Conservation (phyloP, 306 rosid genomes). For the Neltuma alba region DNA sequence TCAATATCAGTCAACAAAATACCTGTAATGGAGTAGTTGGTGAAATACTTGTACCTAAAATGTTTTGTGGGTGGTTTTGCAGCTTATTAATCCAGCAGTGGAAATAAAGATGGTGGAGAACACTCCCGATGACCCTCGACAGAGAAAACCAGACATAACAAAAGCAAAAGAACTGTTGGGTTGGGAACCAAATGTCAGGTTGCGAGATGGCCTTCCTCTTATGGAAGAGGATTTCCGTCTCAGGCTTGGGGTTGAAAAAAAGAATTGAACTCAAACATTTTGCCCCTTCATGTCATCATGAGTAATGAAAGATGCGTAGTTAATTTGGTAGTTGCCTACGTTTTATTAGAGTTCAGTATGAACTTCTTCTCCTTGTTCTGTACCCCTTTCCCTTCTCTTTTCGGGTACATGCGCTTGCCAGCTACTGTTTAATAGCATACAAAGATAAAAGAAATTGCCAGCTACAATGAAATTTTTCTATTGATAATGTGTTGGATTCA, state of each 20-base stretch:
- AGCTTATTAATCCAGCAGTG: slow-evolving; percentile 74
- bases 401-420: not conserved
- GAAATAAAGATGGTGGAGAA: slow-evolving; percentile 82
- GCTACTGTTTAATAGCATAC: not conserved
- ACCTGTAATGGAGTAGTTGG: not conserved
- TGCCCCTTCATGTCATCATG: slow-evolving; percentile 14
- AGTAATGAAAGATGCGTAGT: slow-evolving; percentile 1
- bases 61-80: slow-evolving; percentile 37
- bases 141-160: slow-evolving; percentile 79
- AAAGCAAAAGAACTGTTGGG: slow-evolving; percentile 72
- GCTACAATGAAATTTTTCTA: not conserved
- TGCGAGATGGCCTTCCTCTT: slow-evolving; percentile 77
- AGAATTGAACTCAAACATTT: slow-evolving; percentile 36
- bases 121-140: slow-evolving; percentile 86
- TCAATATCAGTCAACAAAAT: not conserved
- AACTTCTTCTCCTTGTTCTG: not conserved
- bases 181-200: slow-evolving; percentile 78
- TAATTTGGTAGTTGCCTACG: not conserved
- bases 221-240: slow-evolving; percentile 84
- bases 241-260: slow-evolving; percentile 65
- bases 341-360: not conserved
- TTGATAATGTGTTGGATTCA: not conserved
- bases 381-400: not conserved
- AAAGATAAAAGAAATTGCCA: not conserved
- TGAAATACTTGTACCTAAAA: slow-evolving; percentile 8